Conservation (phyloP, 495 filamentous ascomycete genomes). For the Articulospora tetracladia region DNA sequence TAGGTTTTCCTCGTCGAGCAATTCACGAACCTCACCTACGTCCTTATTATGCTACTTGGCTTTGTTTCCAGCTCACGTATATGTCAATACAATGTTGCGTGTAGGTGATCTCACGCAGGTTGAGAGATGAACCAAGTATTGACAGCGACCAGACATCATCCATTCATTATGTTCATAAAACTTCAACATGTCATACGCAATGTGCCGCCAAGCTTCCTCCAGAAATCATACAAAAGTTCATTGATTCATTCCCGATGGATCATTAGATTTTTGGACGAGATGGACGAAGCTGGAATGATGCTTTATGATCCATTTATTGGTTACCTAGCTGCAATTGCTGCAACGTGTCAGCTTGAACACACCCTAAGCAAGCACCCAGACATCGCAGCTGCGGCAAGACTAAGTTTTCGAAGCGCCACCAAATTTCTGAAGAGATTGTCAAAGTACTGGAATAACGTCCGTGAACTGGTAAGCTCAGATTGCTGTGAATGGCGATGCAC, state of each 20-base stretch:
- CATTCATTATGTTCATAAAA: constrained; percentile 19
- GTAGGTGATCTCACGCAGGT: neutral
- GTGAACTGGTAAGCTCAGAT: neutral
- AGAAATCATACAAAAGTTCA: constrained; percentile 16
- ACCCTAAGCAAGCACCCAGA: constrained; percentile 11
- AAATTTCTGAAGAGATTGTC: constrained; percentile 6
- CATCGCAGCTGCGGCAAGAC: constrained; percentile 6
- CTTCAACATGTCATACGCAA: constrained; percentile 14
- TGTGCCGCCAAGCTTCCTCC: constrained; percentile 14
- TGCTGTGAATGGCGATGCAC: neutral
- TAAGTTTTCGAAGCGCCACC: constrained; percentile 7
- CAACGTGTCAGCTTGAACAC: constrained; percentile 12
- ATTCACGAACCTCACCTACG: constrained; percentile 4
- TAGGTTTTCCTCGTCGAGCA: constrained; percentile 11
- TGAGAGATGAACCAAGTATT: neutral
- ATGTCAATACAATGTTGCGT: constrained; percentile 16
- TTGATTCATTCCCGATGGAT: constrained; percentile 15
- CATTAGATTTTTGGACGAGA: constrained; percentile 14
- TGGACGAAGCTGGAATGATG: constrained; percentile 17
- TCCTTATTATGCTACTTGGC: constrained; percentile 10
- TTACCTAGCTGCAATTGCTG: constrained; percentile 8
- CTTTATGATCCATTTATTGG: constrained; percentile 15
- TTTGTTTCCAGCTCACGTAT: constrained; percentile 13
- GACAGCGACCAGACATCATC: constrained; percentile 7
- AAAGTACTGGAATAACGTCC: constrained; percentile 11